Conservation (phyloP, 2,329 filamentous ascomycete genomes). For the Penicillium expansum region DNA sequence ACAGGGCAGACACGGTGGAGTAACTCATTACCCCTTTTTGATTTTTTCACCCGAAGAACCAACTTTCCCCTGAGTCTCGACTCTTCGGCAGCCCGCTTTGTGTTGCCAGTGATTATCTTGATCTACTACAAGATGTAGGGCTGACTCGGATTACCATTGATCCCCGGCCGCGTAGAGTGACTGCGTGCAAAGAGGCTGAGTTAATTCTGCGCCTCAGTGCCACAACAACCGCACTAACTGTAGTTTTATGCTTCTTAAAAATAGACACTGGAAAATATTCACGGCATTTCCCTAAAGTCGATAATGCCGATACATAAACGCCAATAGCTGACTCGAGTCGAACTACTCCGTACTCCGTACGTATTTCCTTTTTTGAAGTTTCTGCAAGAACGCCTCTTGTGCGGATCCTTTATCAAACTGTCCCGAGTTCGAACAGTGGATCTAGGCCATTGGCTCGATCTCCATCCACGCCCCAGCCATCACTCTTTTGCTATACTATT, state of each 20-base stretch:
- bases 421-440: neutral
- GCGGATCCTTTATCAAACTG: neutral
- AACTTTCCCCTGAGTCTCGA: neutral
- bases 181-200: constrained; percentile 15
- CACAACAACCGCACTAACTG: neutral
- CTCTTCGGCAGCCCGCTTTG: constrained; percentile 1
- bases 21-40: neutral
- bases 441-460: neutral
- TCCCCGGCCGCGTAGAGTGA: neutral
- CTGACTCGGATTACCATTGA: constrained; percentile 4
- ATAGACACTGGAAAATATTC: neutral
- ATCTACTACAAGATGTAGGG: constrained; percentile 8
- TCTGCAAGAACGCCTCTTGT: neutral
- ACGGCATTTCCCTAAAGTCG: neutral
- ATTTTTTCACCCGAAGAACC: neutral
- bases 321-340: neutral
- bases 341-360: neutral
- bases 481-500: neutral
- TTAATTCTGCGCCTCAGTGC: constrained; percentile 3
- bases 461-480: neutral
- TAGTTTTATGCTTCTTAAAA: neutral
- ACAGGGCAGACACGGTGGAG: neutral
- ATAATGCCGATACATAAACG: neutral
- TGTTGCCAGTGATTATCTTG: constrained; percentile 5
- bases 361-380: neutral